phyloP scores from a whole-genome alignment of 2,329 filamentous ascomycete genomes.

The Aspergillus tamarii region DNA sequence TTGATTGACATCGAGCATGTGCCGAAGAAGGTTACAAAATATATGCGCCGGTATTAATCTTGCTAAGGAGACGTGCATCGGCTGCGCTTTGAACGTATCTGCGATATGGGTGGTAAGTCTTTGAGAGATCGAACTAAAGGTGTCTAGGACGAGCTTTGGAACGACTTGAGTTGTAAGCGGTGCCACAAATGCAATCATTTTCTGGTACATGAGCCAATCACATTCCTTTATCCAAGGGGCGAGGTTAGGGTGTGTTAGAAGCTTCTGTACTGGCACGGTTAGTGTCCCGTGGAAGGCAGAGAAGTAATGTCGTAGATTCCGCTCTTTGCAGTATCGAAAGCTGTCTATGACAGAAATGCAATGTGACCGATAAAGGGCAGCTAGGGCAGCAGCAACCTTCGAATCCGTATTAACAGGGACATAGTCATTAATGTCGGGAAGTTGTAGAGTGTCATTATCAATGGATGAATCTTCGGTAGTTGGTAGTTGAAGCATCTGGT shows the following conservation, averaged over 20 bases:
- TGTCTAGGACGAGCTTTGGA: slow-evolving; percentile 82
- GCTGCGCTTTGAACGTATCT: slow-evolving; percentile 82
- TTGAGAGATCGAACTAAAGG: slow-evolving; percentile 83
- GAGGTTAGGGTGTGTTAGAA: slow-evolving; percentile 79
- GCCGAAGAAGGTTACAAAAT: slow-evolving; percentile 83
- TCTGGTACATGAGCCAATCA: slow-evolving; percentile 94
- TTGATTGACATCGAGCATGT: slow-evolving; percentile 87
- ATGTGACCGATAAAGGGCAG: slow-evolving; percentile 88
- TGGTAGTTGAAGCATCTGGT: slow-evolving; percentile 45
- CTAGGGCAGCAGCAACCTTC: slow-evolving; percentile 82
- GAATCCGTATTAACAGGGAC: slow-evolving; percentile 79
- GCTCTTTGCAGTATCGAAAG: slow-evolving; percentile 94
- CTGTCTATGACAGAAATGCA: slow-evolving; percentile 95
- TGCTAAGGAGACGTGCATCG: slow-evolving; percentile 80
- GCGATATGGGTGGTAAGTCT: slow-evolving; percentile 79
- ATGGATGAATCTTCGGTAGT: slow-evolving; percentile 38
- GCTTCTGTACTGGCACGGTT: slow-evolving; percentile 93
- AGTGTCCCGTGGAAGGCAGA: slow-evolving; percentile 94
- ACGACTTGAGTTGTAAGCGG: slow-evolving; percentile 89
- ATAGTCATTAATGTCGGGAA: slow-evolving; percentile 86
- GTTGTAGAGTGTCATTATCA: slow-evolving; percentile 71
- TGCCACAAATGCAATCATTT: slow-evolving; percentile 90
- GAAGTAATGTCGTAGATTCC: slow-evolving; percentile 93
- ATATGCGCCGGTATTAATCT: slow-evolving; percentile 86
- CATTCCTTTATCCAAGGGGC: slow-evolving; percentile 94